Conservation (phyloP, 306 rosid genomes). For the Vigna unguiculata region DNA sequence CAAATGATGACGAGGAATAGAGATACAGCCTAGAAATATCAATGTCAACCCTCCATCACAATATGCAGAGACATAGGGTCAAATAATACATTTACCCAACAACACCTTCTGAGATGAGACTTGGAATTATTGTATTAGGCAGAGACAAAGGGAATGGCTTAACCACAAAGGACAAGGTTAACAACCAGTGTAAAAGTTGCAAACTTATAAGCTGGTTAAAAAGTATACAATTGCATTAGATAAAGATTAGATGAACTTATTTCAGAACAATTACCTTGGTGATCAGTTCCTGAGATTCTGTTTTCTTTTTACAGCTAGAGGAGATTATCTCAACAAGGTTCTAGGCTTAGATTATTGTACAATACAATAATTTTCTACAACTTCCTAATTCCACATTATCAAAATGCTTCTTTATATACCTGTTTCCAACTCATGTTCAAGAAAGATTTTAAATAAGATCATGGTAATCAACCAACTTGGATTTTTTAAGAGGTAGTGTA, state of each 20-base stretch:
- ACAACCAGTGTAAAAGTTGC: neutral
- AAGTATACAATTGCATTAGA: neutral
- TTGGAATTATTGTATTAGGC: neutral
- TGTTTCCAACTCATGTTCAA: slow-evolving; percentile 12
- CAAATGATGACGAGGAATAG: slow-evolving; percentile 26
- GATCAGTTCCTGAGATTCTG: too few relatives aligned
- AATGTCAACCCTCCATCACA: neutral
- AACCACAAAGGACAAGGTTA: neutral
- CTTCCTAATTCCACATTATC: neutral
- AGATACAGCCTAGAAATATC: neutral
- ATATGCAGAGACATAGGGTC: slow-evolving; percentile 5
- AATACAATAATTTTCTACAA: too few relatives aligned
- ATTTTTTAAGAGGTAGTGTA: neutral
- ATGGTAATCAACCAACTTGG: neutral
- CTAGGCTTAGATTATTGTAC: too few relatives aligned
- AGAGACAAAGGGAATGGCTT: slow-evolving; percentile 3
- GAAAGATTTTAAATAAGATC: slow-evolving; percentile 30
- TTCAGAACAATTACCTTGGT: too few relatives aligned
- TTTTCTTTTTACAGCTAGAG: too few relatives aligned
- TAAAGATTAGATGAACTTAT: neutral
- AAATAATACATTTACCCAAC: neutral
- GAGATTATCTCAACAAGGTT: too few relatives aligned
- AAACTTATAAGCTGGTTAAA: slow-evolving; percentile 16
- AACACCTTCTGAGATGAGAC: neutral
- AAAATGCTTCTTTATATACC: slow-evolving; percentile 3